These are phyloP conservation scores for Ogataea methylovora DNA, from an alignment of 805 yeast genomes.

Conservation along the genomic window DNA sequence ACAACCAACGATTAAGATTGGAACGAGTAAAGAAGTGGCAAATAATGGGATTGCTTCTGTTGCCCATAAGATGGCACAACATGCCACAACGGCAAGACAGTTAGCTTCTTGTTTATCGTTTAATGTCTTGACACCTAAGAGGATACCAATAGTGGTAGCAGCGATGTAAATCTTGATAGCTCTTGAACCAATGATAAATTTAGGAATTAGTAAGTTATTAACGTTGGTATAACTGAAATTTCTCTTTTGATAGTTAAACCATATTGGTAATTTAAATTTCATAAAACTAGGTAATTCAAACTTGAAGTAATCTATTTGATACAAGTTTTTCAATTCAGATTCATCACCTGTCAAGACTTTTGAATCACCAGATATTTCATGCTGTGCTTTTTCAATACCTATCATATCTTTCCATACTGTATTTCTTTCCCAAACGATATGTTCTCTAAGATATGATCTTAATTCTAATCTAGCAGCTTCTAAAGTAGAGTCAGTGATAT, in stretches of 20 bases:
- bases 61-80: conserved; percentile 46
- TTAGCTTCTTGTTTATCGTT: conserved; percentile 54
- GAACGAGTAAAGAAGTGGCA: conserved; percentile 41
- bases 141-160: conserved; percentile 42
- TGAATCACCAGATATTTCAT: conserved; percentile 21
- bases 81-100: conserved; percentile 59
- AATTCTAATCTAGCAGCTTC: conserved; percentile 22
- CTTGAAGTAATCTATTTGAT: conserved; percentile 24
- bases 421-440: conserved; percentile 48
- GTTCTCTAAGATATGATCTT: conserved; percentile 48
- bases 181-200: conserved; percentile 38
- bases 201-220: conserved; percentile 35
- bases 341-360: conserved; percentile 29
- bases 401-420: conserved; percentile 53
- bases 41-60: conserved; percentile 43
- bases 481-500: conserved; percentile 13
- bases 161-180: conserved; percentile 41
- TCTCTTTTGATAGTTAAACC: conserved; percentile 7
- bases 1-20: conserved; percentile 38
- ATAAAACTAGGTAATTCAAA: conserved; percentile 24
- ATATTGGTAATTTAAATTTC: conserved; percentile 14
- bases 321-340: conserved; percentile 21
- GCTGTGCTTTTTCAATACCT: conserved; percentile 29
- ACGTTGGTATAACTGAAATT: conserved; percentile 7
- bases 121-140: conserved; percentile 53